Conservation (phyloP, 257 asterid species). For the Eucommia ulmoides region DNA sequence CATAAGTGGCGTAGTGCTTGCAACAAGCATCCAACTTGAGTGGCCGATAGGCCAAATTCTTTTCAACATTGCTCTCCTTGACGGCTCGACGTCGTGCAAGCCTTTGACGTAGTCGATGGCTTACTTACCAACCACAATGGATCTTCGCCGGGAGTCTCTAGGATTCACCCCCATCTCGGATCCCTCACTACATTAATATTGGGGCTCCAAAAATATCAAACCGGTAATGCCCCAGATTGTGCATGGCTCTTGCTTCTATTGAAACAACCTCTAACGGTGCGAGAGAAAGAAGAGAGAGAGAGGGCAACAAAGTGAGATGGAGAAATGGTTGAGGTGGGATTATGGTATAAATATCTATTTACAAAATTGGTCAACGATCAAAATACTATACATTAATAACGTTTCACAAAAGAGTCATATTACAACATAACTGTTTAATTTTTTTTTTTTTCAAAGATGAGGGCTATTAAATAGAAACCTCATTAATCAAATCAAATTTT, state of each 20-base stretch:
- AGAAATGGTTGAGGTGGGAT: too few relatives aligned
- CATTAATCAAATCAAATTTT: too few relatives aligned
- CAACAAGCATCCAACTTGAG: slow-evolving; percentile 33
- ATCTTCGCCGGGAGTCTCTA: slow-evolving; percentile 40
- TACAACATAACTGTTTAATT: too few relatives aligned
- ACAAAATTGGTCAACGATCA: too few relatives aligned
- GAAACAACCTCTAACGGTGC: slow-evolving; percentile 29
- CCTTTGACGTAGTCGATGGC: slow-evolving; percentile 34
- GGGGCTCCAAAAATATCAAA: slow-evolving; percentile 4
- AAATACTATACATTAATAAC: too few relatives aligned
- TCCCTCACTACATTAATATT: slow-evolving; percentile 36
- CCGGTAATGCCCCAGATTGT: slow-evolving; percentile 36
- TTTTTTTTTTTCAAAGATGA: too few relatives aligned
- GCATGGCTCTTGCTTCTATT: slow-evolving; percentile 46
- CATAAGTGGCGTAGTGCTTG: slow-evolving; percentile 45
- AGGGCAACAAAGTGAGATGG: too few relatives aligned
- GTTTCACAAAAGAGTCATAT: too few relatives aligned
- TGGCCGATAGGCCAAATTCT: slow-evolving; percentile 21
- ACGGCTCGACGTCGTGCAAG: slow-evolving; percentile 32
- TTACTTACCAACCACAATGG: slow-evolving; percentile 30
- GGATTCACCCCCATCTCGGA: slow-evolving; percentile 45
- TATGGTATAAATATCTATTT: too few relatives aligned
- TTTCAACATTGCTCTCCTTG: slow-evolving; percentile 10
- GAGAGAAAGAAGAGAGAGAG: too few relatives aligned
- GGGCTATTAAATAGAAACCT: too few relatives aligned